Evolutionary conservation across 1,139 yeast species (phyloP), one percentile per base, ranked within the genome.

Genomic region (Taphrina sp.): DNA sequence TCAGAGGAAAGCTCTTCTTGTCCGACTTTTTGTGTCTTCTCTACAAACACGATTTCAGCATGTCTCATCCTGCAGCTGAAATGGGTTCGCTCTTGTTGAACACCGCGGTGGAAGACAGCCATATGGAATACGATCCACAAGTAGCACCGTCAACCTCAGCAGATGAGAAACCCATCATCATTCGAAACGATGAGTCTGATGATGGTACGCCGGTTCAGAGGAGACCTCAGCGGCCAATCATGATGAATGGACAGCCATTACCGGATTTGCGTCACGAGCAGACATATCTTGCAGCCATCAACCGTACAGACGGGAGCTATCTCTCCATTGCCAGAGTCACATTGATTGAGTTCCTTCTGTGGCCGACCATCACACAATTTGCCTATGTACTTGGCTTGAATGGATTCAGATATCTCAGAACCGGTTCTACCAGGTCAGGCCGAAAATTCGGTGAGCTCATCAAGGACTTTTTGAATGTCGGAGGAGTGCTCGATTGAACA

Each of bases 181-280:
- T 49, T 5, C 34, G 22, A 8, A 38, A 31, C 3, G 19, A 28
- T 17, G 44, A 36, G 5, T 31, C 35, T 5, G 46, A 29, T 16
- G 44, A 24, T 23, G 44, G 24, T 2, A 20, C 22, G 5, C 46
- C 46, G 8, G 54, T 35, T 16, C 46, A 39, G 24, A 22, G n/a
- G 16, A 37, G 29, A 16, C 7, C 16, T 5, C 14, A 20, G 14
- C 29, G 31, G 41, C 54, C 54, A 14, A 35, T 29, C 16, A 41
- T 37, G 10, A 24, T 41, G 12, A 35, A 39, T n/a, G 54, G 54
- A 7, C 44, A 41, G 17, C 45, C 54, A 12, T 23, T 49, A n/a
- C 54, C 54, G 2, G 54, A 49, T 19, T 23, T 49, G 33, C 45
- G 54, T 10, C 44, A 38, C 41, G 54, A 49, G 24, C 54, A 49